Evolutionary conservation across 2,329 filamentous ascomycete genomes (phyloP).

Genomic region (Coniochaeta ligniaria): DNA sequence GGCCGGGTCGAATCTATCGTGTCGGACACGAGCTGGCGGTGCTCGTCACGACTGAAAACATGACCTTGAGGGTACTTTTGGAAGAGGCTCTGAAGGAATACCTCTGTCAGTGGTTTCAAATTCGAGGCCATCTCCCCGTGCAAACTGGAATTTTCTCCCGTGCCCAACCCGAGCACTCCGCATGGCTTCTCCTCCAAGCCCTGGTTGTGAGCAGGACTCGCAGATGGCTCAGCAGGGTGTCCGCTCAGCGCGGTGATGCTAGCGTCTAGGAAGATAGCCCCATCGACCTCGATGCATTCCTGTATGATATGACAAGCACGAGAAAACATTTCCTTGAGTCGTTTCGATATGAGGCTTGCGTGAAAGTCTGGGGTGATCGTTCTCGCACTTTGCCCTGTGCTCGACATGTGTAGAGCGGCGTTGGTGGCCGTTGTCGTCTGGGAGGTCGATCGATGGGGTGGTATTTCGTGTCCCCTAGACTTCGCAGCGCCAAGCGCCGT

Average conservation of each 20-base stretch:
- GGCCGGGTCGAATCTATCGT: conserved; percentile 17
- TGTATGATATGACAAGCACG: conserved; percentile 21
- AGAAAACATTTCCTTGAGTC: neutral
- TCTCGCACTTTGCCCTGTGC: neutral
- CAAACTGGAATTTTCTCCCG: conserved; percentile 20
- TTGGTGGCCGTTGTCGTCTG: neutral
- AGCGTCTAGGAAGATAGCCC: conserved; percentile 23
- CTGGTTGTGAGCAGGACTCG: conserved; percentile 1
- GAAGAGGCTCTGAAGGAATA: conserved; percentile 29
- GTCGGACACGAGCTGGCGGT: conserved; percentile 20
- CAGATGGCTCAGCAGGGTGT: conserved; percentile 10
- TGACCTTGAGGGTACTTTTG: conserved; percentile 35
- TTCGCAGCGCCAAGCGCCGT: neutral
- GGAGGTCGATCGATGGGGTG: neutral
- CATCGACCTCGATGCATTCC: conserved; percentile 31
- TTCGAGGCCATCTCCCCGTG: conserved; percentile 13
- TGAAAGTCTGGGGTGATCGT: neutral
- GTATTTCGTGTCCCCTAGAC: neutral
- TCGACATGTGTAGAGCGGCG: neutral
- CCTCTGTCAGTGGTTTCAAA: conserved; percentile 23
- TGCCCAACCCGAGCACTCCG: conserved; percentile 27
- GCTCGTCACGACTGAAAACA: conserved; percentile 32
- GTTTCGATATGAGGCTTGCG: neutral
- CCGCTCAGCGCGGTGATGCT: conserved; percentile 1
- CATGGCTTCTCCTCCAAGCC: neutral